Conservation (phyloP, 345 rosid genomes). For the Cardamine resedifolia region DNA sequence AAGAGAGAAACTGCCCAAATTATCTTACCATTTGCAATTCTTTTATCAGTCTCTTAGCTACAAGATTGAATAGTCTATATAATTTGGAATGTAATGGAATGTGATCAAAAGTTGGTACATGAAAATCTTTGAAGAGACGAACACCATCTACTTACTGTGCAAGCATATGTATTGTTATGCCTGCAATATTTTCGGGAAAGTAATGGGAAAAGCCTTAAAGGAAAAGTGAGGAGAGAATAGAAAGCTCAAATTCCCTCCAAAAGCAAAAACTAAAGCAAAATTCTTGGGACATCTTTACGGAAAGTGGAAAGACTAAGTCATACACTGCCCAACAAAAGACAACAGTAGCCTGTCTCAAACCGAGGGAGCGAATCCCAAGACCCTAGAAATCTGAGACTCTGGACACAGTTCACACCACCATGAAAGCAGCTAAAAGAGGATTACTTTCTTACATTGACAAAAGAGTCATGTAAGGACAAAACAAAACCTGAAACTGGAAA, state of each 20-base stretch:
- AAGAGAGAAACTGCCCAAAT: neutral
- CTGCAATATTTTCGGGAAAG: neutral
- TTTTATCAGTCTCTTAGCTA: conserved; percentile 4
- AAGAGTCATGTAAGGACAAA: neutral
- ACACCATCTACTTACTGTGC: neutral
- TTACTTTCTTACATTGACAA: neutral
- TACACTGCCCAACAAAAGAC: neutral
- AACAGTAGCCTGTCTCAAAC: neutral
- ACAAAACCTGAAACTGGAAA: conserved; percentile 14
- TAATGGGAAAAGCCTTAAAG: conserved; percentile 13
- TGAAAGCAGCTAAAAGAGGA: conserved; percentile 6
- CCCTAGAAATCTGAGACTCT: conserved; percentile 3
- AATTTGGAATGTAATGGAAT: neutral
- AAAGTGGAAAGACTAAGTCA: conserved; percentile 10
- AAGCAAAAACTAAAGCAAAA: neutral
- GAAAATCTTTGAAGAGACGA: neutral
- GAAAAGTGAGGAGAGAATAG: neutral
- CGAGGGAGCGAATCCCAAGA: conserved; percentile 7
- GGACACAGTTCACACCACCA: conserved; percentile 14
- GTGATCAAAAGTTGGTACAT: neutral
- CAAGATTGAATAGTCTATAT: neutral
- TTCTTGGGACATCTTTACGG: conserved; percentile 23
- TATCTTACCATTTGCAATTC: neutral
- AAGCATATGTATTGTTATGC: neutral
- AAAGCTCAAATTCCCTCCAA: neutral